These are phyloP conservation scores for Wickerhamiella azyma DNA, from an alignment of 805 yeast species.

Conservation along the genomic window DNA sequence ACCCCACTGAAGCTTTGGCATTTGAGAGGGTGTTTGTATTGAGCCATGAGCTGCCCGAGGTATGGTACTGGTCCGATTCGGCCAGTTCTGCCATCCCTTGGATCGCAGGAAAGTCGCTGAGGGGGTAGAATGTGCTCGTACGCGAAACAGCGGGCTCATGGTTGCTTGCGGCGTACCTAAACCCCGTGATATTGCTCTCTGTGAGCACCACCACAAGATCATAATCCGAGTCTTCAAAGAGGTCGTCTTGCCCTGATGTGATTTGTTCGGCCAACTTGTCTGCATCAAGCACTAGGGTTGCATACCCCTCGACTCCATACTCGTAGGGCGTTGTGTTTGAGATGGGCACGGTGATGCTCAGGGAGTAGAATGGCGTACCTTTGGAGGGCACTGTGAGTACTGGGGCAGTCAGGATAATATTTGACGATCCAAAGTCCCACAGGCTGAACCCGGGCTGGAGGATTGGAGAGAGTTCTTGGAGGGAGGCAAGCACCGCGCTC, in stretches of 20 bases:
- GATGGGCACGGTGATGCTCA: constrained; percentile 6
- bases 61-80: neutral
- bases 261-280: neutral
- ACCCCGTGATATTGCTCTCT: neutral
- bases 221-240: neutral
- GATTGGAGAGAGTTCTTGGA: constrained; percentile 9
- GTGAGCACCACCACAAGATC: neutral
- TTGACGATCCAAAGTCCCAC: neutral
- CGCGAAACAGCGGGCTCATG: neutral
- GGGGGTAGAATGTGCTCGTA: constrained; percentile 4
- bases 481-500: constrained; percentile 7
- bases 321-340: neutral
- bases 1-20: constrained; percentile 17
- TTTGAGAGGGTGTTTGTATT: constrained; percentile 10
- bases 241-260: neutral
- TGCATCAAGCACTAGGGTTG: constrained; percentile 3
- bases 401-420: neutral
- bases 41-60: constrained; percentile 11
- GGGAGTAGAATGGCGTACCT: constrained; percentile 2
- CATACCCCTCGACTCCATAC: constrained; percentile 1
- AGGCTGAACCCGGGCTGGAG: neutral
- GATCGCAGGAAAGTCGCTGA: constrained; percentile 14
- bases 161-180: constrained; percentile 4
- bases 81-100: constrained; percentile 4
- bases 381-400: neutral